Base-by-base conservation (phyloP, 2,329 filamentous ascomycete species). In the Talaromyces sp. region DNA sequence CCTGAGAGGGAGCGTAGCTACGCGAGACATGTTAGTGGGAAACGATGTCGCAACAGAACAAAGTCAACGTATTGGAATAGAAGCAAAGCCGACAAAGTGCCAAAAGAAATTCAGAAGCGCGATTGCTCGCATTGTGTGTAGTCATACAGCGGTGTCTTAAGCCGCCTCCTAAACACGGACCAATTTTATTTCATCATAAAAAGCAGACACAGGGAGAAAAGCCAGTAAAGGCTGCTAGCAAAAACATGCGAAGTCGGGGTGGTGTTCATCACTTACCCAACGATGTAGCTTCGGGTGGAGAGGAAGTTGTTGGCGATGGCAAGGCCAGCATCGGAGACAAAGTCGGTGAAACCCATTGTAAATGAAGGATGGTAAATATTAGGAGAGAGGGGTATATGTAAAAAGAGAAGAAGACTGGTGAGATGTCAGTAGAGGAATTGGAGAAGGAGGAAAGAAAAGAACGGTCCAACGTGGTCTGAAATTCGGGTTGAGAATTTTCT, bases 161-260 rank as follows among this genome's bases (percentile, higher is more conserved):
- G 86, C 87, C 90, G 88, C 88, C 89, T 94, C 90, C 87, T 91
- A 88, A 94, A 95, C 91, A 94, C 90, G 91, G 91, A 94, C 91
- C 90, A 93, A 93, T 88, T 84, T 84, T 66, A 85, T 90, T 85
- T 93, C 91, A 93, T 93, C 90, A 90, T 85, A 72, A 73, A 73
- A 77, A 79, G 70, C 69, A 70, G 68, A 68, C 65, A 67, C 66
- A 63, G 64, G 67, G 69, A 67, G 74, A 63, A 70, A 71, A 70
- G 68, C 70, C 58, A 45, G 14, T 16, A 19, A n/a, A 31, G 11
- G 31, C 9, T 22, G 22, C 22, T 22, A 43, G 16, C 39, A n/a
- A 54, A 22, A 54, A 54, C n/a, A 19, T 45, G 27, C 56, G 1
- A 59, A 45, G 37, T 43, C 22, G 22, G 19, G 13, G 39, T 22